Evolutionary conservation across 2,329 filamentous ascomycete species (phyloP).

Genomic region (Chaetomium strumarium): DNA sequence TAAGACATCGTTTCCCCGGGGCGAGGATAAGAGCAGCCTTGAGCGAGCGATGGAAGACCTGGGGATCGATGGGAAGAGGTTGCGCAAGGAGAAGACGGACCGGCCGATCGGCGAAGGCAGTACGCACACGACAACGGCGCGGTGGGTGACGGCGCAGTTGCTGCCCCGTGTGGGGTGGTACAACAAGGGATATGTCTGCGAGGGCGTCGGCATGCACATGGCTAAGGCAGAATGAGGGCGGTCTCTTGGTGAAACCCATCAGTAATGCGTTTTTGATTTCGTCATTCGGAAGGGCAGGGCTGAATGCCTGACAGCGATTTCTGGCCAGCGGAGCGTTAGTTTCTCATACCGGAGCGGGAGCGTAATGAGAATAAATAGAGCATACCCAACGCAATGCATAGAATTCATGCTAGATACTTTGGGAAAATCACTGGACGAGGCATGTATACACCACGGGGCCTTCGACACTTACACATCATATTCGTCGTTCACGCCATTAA

Average conservation of each 20-base stretch:
- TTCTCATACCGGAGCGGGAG: not conserved
- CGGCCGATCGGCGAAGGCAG: constrained; percentile 53
- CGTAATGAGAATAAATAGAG: not conserved
- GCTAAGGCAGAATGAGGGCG: not conserved
- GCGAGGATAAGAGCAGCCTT: constrained; percentile 20
- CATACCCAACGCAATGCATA: not conserved
- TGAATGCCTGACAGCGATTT: not conserved
- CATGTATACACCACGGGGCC: not conserved
- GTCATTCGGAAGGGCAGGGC: not conserved
- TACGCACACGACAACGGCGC: constrained; percentile 52
- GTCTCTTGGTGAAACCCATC: not conserved
- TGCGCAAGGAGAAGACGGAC: constrained; percentile 40
- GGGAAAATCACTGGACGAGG: not conserved
- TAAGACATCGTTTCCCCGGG: constrained; percentile 40
- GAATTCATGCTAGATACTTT: not conserved
- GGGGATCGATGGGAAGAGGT: constrained; percentile 23
- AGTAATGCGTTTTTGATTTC: not conserved
- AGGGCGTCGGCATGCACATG: constrained; percentile 36
- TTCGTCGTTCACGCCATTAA: constrained; percentile 23
- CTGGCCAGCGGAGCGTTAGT: not conserved
- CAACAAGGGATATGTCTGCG: constrained; percentile 44
- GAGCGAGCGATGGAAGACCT: constrained; percentile 30
- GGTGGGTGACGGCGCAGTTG: constrained; percentile 52
- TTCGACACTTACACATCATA: not conserved
- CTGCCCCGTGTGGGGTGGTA: constrained; percentile 45